phyloP scores from a whole-genome alignment of 1,284 basidiomycete species.

The Psilocybe mexicana region DNA sequence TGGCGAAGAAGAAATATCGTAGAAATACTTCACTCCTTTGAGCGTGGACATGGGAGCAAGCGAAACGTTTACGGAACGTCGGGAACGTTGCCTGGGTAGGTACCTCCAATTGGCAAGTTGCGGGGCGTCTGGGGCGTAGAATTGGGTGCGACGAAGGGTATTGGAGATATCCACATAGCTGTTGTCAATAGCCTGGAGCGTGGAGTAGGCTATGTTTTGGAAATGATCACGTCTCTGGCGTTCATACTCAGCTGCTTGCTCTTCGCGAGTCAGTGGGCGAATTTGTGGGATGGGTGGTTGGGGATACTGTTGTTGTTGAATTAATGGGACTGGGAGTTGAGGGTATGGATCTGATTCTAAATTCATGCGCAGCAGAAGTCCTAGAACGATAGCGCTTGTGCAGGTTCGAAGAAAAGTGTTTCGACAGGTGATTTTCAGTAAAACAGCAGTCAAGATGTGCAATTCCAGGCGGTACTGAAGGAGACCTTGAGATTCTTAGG shows the following conservation, averaged over 20 bases:
- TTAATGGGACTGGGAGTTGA: not conserved
- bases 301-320: not conserved
- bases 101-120: slow-evolving; percentile 20
- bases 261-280: not conserved
- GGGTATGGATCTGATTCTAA: not conserved
- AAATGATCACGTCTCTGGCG: slow-evolving; percentile 16
- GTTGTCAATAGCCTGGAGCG: slow-evolving; percentile 35
- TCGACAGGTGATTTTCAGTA: too few relatives aligned
- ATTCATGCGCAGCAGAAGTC: too few relatives aligned
- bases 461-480: too few relatives aligned
- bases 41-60: slow-evolving; percentile 58
- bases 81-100: slow-evolving; percentile 22
- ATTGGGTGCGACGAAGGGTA: slow-evolving; percentile 32
- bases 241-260: not conserved
- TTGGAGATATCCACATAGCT: slow-evolving; percentile 26
- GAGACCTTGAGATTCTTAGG: too few relatives aligned
- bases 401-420: too few relatives aligned
- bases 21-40: slow-evolving; percentile 43
- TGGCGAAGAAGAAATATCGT: slow-evolving; percentile 56
- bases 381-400: too few relatives aligned
- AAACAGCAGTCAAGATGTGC: too few relatives aligned
- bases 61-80: slow-evolving; percentile 33
- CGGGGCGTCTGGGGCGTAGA: slow-evolving; percentile 33
- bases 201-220: slow-evolving; percentile 34
- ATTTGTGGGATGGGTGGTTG: not conserved